Evolutionary conservation across 2,329 filamentous ascomycete species (phyloP), one percentile per base, ranked within the genome.

Genomic region (Achaetomium macrosporum): DNA sequence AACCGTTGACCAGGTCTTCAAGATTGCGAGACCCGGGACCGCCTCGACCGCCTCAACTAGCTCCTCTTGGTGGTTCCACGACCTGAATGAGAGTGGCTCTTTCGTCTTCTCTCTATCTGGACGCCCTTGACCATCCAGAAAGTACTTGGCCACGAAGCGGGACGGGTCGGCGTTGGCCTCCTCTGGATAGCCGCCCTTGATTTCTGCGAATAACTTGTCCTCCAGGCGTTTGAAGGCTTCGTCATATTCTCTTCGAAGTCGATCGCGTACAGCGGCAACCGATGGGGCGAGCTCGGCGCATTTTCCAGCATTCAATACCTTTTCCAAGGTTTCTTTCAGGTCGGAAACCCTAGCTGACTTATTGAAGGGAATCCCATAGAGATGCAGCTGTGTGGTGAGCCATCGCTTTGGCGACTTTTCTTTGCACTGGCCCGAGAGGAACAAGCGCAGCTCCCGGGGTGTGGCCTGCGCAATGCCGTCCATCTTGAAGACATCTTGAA

Each of bases 61-160:
- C 17, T 49, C 47, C 1, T 40, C 25, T 47, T 25, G 2, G 33
- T 30, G 12, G 17, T 36, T 29, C 16, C 1, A 43, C 12, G 9
- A 25, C 5, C 6, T 7, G 11, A 48, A 42, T 20, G 47, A 35
- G 12, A 49, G 37, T 11, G 50, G 41, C 2, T 43, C 35, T 12
- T 45, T 47, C 7, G 50, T 56, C 17, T 56, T 56, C 19, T 31
- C 29, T 9, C 31, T 37, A 30, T 53, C 42, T 5, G 54, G 54
- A 2, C 12, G 30, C 2, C 47, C 54, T 12, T 50, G 19, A 15
- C 25, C 16, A 39, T 56, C 37, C 6, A 56, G 40, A n/a, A 56
- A 56, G 46, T 53, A 53, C 37, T 53, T 56, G 13, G 42, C 44
- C 17, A 55, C 35, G 41, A 56, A 53, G 40, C 54, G 54, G 11